These are phyloP conservation scores for Suillus tomentosus DNA, from an alignment of 768 basidiomycete genomes.

Conservation along the genomic window DNA sequence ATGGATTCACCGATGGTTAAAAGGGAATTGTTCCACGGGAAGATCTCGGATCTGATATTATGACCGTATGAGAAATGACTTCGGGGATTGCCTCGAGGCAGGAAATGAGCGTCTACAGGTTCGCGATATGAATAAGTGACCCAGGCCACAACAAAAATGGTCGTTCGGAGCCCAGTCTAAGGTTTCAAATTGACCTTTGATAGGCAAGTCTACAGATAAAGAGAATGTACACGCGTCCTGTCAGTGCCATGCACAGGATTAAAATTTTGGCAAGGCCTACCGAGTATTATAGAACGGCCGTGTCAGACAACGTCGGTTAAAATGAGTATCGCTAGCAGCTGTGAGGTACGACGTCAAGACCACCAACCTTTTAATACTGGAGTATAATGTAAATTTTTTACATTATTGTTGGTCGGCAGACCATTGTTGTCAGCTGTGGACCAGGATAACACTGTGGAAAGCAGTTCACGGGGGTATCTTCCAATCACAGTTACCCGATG, in stretches of 20 bases:
- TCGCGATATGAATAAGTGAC: slow-evolving; percentile 8
- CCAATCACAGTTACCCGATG: slow-evolving; percentile 15
- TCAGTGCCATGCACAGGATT: slow-evolving; percentile 10
- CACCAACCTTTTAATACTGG: background rate
- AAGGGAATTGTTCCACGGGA: slow-evolving; percentile 16
- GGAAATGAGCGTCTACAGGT: slow-evolving; percentile 18
- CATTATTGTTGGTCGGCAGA: background rate
- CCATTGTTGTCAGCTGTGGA: background rate
- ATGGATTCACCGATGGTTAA: slow-evolving; percentile 18
- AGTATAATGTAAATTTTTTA: background rate
- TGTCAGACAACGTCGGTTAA: background rate
- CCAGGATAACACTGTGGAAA: background rate
- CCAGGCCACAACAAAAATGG: slow-evolving; percentile 7
- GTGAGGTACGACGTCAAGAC: slow-evolving; percentile 1
- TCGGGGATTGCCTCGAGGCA: slow-evolving; percentile 26
- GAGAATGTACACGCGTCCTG: slow-evolving; percentile 4
- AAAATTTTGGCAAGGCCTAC: background rate
- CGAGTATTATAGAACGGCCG: background rate
- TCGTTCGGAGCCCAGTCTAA: background rate
- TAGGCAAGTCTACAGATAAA: slow-evolving; percentile 11
- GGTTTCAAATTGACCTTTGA: slow-evolving; percentile 11
- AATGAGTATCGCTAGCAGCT: background rate
- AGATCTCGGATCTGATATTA: slow-evolving; percentile 15
- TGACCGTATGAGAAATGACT: slow-evolving; percentile 10
- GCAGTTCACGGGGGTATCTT: slow-evolving; percentile 10